A percentile compares a stretch with the other conserved stretches of the same genome.
phyloP scores from a whole-genome alignment of 129 eudicot species.

The Smallanthus sonchifolius region DNA sequence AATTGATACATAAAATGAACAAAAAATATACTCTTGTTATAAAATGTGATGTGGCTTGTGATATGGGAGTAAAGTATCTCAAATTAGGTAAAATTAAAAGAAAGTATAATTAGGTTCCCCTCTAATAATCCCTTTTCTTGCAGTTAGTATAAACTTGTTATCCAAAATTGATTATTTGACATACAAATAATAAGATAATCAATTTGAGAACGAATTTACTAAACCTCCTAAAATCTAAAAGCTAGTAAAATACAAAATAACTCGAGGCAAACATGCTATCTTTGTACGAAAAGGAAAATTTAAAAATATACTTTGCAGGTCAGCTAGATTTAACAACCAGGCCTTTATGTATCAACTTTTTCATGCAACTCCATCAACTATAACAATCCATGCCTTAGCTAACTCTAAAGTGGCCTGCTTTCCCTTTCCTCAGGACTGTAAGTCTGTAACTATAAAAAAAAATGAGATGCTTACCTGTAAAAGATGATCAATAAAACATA shows the following conservation, averaged over 20 bases:
- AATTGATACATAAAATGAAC: neutral
- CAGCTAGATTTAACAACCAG: too few relatives aligned
- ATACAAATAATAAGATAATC: neutral
- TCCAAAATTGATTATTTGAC: neutral
- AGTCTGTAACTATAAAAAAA: slow-evolving; percentile 13
- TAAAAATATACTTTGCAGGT: too few relatives aligned
- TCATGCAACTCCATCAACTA: slow-evolving; percentile 91
- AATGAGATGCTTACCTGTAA: slow-evolving; percentile 45
- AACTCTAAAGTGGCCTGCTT: slow-evolving; percentile 69
- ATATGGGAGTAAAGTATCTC: neutral
- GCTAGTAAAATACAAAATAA: slow-evolving; percentile 19
- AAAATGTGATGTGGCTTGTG: neutral
- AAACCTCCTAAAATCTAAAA: neutral
- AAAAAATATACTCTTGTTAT: neutral
- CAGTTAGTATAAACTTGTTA: neutral
- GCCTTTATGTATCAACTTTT: too few relatives aligned
- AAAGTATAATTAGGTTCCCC: neutral
- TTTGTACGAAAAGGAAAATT: too few relatives aligned
- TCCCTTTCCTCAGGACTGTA: slow-evolving; percentile 88
- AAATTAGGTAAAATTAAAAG: too few relatives aligned
- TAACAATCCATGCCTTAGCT: slow-evolving; percentile 93
- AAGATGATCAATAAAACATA: slow-evolving; percentile 80
- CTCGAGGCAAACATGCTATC: too few relatives aligned
- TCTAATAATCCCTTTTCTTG: neutral
- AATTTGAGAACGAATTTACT: neutral